These are phyloP conservation scores for Arabidopsis lyrata DNA, from an alignment of 441 rosid genomes.

Conservation along the genomic window DNA sequence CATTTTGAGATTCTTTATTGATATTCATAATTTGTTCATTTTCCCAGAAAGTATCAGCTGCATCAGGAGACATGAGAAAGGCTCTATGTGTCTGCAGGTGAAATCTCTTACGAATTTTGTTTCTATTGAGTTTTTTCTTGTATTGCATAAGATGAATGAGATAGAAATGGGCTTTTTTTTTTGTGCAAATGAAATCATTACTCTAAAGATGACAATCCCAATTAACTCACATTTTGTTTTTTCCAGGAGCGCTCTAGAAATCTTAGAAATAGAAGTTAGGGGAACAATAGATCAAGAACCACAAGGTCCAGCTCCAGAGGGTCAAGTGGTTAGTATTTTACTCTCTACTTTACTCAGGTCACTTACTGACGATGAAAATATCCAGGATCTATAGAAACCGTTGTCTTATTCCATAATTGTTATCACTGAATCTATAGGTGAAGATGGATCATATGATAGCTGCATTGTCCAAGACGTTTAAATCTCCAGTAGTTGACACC, in stretches of 20 bases:
- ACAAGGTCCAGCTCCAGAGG: conserved; percentile 38
- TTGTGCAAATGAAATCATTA: background rate
- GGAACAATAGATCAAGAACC: conserved; percentile 49
- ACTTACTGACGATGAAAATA: conserved; percentile 11
- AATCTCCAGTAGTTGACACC: conserved; percentile 79
- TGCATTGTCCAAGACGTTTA: conserved; percentile 84
- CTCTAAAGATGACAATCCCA: background rate
- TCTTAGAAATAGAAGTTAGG: conserved; percentile 72
- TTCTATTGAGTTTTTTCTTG: background rate
- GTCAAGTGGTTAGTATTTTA: conserved; percentile 40
- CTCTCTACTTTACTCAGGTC: conserved; percentile 16
- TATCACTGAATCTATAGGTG: conserved; percentile 54
- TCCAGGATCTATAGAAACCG: background rate
- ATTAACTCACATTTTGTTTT: conserved; percentile 26
- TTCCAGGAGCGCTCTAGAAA: conserved; percentile 82
- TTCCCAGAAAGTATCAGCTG: conserved; percentile 90
- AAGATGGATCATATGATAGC: conserved; percentile 85
- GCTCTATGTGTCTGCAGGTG: conserved; percentile 94
- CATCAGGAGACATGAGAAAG: conserved; percentile 96
- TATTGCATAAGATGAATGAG: conserved; percentile 16
- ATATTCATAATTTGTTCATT: conserved; percentile 27
- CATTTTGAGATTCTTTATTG: conserved; percentile 12
- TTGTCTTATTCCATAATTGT: conserved; percentile 14
- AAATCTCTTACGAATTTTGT: conserved; percentile 18
- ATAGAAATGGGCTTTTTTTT: background rate